Percentiles rank a stretch among this genome's conserved stretches.
These are phyloP conservation scores for Penicillium flavigenum DNA, from an alignment of 495 filamentous ascomycete genomes.

Conservation along the genomic window DNA sequence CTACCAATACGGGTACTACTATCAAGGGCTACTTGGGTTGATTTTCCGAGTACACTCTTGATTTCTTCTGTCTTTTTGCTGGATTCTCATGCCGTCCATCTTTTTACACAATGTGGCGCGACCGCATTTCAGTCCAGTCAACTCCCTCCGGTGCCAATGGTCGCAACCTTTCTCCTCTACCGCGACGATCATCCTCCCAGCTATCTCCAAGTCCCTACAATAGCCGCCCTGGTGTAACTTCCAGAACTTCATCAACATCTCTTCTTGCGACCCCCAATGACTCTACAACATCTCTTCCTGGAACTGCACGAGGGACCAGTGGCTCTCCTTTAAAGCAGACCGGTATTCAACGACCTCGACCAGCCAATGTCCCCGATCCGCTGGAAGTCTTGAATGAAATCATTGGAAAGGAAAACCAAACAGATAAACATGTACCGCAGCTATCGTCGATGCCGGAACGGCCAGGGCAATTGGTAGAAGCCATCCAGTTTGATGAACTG, in stretches of 20 bases:
- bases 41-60: not conserved
- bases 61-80: not conserved
- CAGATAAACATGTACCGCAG: slow-evolving; percentile 16
- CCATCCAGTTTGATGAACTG: slow-evolving; percentile 77
- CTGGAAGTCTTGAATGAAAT: slow-evolving; percentile 70
- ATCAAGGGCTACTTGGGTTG: too few relatives aligned
- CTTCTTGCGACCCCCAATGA: slow-evolving; percentile 62
- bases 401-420: slow-evolving; percentile 52
- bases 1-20: not conserved
- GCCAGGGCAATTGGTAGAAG: slow-evolving; percentile 51
- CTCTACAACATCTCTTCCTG: slow-evolving; percentile 71
- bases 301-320: slow-evolving; percentile 60
- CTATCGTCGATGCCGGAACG: slow-evolving; percentile 23
- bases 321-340: slow-evolving; percentile 62
- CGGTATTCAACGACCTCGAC: slow-evolving; percentile 44
- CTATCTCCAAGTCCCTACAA: slow-evolving; percentile 41
- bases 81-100: slow-evolving; percentile 13
- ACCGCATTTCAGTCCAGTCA: slow-evolving; percentile 76
- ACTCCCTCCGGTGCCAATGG: slow-evolving; percentile 58
- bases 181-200: slow-evolving; percentile 57
- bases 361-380: slow-evolving; percentile 63
- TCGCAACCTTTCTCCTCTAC: slow-evolving; percentile 68
- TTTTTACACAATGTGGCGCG: slow-evolving; percentile 72
- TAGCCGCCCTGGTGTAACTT: slow-evolving; percentile 57
- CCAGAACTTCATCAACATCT: slow-evolving; percentile 67